These are phyloP conservation scores for Astrothelium macrocarpum DNA, from an alignment of 495 filamentous ascomycete genomes.

Conservation along the genomic window DNA sequence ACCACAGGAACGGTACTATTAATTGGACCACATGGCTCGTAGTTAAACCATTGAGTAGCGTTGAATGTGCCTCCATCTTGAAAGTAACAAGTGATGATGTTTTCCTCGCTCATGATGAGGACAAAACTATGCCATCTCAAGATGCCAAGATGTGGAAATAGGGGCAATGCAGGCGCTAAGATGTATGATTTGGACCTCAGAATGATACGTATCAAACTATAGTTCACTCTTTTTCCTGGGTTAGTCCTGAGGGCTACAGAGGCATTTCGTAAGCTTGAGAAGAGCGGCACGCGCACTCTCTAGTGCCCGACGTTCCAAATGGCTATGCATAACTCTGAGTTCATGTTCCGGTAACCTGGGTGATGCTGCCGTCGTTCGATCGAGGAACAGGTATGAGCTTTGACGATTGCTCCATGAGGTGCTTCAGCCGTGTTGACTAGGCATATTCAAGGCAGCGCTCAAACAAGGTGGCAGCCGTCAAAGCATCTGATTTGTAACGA, in stretches of 20 bases:
- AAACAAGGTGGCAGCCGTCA: background rate
- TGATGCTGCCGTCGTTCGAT: background rate
- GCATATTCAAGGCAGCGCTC: background rate
- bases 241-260: no score
- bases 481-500: background rate
- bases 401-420: background rate
- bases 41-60: constrained; percentile 1
- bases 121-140: background rate
- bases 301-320: no score
- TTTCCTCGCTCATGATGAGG: background rate
- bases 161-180: background rate
- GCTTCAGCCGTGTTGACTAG: background rate
- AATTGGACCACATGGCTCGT: background rate
- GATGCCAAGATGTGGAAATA: background rate
- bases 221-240: no score
- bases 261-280: no score
- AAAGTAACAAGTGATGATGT: background rate
- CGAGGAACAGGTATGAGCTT: background rate
- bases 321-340: no score
- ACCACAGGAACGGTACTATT: background rate
- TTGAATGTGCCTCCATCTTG: background rate
- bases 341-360: no score
- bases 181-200: background rate
- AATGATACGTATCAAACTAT: background rate
- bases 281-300: no score